Conservation (phyloP, 2,329 filamentous ascomycete species). For the Leptographium lundbergii region DNA sequence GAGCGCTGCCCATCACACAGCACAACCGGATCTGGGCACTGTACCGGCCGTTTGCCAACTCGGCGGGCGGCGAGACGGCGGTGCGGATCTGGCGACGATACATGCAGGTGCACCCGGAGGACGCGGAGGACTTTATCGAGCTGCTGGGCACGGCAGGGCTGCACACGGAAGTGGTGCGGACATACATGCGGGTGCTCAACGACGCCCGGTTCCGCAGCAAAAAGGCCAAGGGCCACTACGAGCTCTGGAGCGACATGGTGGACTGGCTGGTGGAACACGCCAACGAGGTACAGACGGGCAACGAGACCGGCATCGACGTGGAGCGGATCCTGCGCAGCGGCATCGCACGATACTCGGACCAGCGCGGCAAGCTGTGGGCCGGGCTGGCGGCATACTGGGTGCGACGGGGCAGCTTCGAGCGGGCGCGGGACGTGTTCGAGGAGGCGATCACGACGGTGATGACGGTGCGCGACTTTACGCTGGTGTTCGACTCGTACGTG, state of each 20-base stretch:
- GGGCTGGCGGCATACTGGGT: slow-evolving; percentile 96
- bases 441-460: slow-evolving; percentile 96
- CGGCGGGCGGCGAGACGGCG: slow-evolving; percentile 78
- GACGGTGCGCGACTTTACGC: slow-evolving; percentile 93
- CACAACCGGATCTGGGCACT: slow-evolving; percentile 92
- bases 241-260: slow-evolving; percentile 96
- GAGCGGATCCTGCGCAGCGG: slow-evolving; percentile 89
- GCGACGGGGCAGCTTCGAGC: slow-evolving; percentile 81
- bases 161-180: slow-evolving; percentile 82
- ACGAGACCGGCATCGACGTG: slow-evolving; percentile 75
- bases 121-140: slow-evolving; percentile 90
- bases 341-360: slow-evolving; percentile 80
- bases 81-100: slow-evolving; percentile 91
- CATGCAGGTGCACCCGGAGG: slow-evolving; percentile 93
- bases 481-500: slow-evolving; percentile 91
- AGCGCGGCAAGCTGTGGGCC: slow-evolving; percentile 89
- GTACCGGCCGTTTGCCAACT: slow-evolving; percentile 83
- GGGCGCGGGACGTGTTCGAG: slow-evolving; percentile 85
- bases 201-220: slow-evolving; percentile 85
- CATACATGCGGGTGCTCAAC: slow-evolving; percentile 86
- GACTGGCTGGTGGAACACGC: slow-evolving; percentile 88
- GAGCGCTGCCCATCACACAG: slow-evolving; percentile 85
- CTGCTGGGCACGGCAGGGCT: slow-evolving; percentile 67
- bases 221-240: slow-evolving; percentile 86
- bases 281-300: slow-evolving; percentile 66